phyloP scores from a whole-genome alignment of 306 rosid species.

The Dicorynia guianensis region DNA sequence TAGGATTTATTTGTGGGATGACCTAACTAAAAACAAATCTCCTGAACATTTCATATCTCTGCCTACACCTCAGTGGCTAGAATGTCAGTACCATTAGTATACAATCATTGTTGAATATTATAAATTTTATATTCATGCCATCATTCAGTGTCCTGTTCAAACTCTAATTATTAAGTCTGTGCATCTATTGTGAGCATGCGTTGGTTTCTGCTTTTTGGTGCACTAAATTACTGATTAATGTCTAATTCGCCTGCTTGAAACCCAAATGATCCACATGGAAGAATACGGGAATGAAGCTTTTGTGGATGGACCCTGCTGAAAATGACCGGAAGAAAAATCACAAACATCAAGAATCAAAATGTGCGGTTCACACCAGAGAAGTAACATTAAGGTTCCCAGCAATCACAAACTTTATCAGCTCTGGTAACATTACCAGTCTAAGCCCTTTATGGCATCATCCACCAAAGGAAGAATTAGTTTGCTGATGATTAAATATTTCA shows the following conservation, averaged over 20 bases:
- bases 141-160: constrained; percentile 14
- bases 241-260: background rate
- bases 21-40: constrained; percentile 52
- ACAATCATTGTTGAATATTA: constrained; percentile 26
- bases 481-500: constrained; percentile 1
- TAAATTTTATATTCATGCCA: constrained; percentile 3
- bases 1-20: constrained; percentile 38
- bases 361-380: constrained; percentile 42
- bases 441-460: background rate
- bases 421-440: constrained; percentile 8
- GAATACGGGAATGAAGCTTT: constrained; percentile 16
- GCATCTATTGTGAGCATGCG: constrained; percentile 38
- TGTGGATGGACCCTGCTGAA: constrained; percentile 34
- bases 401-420: background rate
- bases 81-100: constrained; percentile 33
- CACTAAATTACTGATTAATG: constrained; percentile 24
- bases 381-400: constrained; percentile 31
- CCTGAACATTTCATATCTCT: constrained; percentile 22
- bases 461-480: background rate
- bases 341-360: too few species aligned
- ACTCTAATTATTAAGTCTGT: background rate
- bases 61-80: background rate
- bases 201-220: constrained; percentile 21
- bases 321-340: constrained; percentile 24
- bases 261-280: constrained; percentile 16